A percentile compares a stretch with the other conserved stretches of the same genome.
Conservation (phyloP, 2,329 filamentous ascomycete genomes). For the Fusarium sp. region DNA sequence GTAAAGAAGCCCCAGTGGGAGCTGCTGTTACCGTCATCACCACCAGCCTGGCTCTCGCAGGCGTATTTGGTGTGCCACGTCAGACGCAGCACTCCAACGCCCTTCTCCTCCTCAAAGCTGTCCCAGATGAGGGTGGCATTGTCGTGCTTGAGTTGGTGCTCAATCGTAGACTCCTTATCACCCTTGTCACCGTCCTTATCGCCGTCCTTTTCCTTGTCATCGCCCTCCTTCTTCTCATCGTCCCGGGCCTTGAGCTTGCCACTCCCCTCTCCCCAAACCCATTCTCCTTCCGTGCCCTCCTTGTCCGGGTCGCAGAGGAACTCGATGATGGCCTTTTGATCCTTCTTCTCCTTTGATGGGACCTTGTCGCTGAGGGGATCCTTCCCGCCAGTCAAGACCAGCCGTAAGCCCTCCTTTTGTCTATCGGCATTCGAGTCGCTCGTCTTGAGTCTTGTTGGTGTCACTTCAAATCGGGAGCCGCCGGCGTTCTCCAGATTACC, state of each 20-base stretch:
- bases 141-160: conserved; percentile 64
- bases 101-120: conserved; percentile 72
- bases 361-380: conserved; percentile 66
- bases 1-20: conserved; percentile 94
- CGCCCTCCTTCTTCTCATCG: conserved; percentile 46
- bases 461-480: conserved; percentile 71
- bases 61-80: conserved; percentile 91
- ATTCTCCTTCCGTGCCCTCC: conserved; percentile 79
- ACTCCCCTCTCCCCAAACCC: conserved; percentile 66
- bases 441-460: conserved; percentile 72
- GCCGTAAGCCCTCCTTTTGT: conserved; percentile 75
- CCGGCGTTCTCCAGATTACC: conserved; percentile 72
- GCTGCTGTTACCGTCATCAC: conserved; percentile 56
- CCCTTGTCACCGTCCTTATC: conserved; percentile 52
- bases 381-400: conserved; percentile 73
- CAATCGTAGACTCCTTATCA: conserved; percentile 54
- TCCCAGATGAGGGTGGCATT: conserved; percentile 78
- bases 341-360: conserved; percentile 56
- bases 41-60: conserved; percentile 69
- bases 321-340: conserved; percentile 83
- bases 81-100: conserved; percentile 73
- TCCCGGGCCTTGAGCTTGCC: conserved; percentile 48
- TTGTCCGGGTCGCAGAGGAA: conserved; percentile 82
- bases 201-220: conserved; percentile 52
- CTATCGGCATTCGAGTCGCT: conserved; percentile 72